phyloP scores from a whole-genome alignment of 208 protist species.

The Herpetomonas samuelpessoai region DNA sequence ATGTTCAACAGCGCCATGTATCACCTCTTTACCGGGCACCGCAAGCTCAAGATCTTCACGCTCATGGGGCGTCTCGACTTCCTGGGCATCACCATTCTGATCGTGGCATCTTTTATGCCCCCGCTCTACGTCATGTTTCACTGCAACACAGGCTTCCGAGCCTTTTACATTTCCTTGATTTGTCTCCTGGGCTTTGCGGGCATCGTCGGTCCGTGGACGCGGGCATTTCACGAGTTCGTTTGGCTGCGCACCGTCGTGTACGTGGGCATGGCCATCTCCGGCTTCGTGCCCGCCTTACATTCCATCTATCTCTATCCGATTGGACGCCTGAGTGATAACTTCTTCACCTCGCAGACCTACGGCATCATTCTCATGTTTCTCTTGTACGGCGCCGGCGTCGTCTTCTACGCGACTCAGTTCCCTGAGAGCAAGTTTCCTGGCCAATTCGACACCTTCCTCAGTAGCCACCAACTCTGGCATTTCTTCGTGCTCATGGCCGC shows the following conservation, averaged over 20 bases:
- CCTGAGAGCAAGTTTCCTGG: slow-evolving; percentile 47
- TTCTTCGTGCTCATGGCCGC: slow-evolving; percentile 48
- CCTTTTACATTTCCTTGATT: slow-evolving; percentile 37
- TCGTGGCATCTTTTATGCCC: slow-evolving; percentile 47
- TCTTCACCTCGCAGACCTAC: slow-evolving; percentile 1
- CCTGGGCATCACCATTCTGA: slow-evolving; percentile 46
- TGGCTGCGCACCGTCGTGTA: slow-evolving; percentile 27
- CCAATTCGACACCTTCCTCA: slow-evolving; percentile 46
- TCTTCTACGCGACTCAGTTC: slow-evolving; percentile 48
- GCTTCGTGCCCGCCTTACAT: slow-evolving; percentile 32
- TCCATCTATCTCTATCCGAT: slow-evolving; percentile 19
- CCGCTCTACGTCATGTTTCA: slow-evolving; percentile 46
- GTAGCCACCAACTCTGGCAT: slow-evolving; percentile 63
- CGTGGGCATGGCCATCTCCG: slow-evolving; percentile 25
- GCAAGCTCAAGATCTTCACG: slow-evolving; percentile 15
- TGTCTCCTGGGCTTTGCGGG: slow-evolving; percentile 23
- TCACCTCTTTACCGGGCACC: slow-evolving; percentile 44
- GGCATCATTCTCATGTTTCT: slow-evolving; percentile 36
- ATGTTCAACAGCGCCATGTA: slow-evolving; percentile 42
- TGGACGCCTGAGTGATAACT: neutral
- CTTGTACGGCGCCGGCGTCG: slow-evolving; percentile 40
- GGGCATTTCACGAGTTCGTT: slow-evolving; percentile 16
- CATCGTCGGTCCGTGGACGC: slow-evolving; percentile 19
- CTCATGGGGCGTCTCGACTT: slow-evolving; percentile 37
- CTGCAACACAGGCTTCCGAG: slow-evolving; percentile 27